Base-by-base conservation (phyloP, 164 flowering plant species). In the Stephania yunnanensis region DNA sequence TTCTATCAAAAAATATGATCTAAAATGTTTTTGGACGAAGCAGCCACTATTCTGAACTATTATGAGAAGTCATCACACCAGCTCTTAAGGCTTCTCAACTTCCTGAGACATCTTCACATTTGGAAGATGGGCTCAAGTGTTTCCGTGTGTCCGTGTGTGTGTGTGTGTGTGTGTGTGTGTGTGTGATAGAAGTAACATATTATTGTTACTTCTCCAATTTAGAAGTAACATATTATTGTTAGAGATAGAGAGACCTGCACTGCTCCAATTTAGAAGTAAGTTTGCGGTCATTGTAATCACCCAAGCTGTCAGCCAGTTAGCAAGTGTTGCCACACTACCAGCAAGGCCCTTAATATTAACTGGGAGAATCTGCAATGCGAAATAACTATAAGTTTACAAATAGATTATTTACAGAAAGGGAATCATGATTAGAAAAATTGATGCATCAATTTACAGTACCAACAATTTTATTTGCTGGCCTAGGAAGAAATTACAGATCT, bases 291-390 rank as follows among this genome's bases (percentile, higher is more conserved):
- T 82, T 58, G 94, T 90, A 46, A 90, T 79, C 53, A 82, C 68
- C 84, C 84, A 90, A 12, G 91, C 79, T 36, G 72, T 80, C 29
- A 86, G 78, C 94, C 92, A 90, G 73, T 90, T 90, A 74, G 79
- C 77, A 70, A 90, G 83, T 52, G 94, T 93, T 44, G 99, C 99
- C 30, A 85, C 70, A 77, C 98, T 93, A 76, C 98, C 99, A 69
- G 93, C 99, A 68, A 95, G 93, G 15, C 98, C 82, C 84, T 95
- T 95, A 8, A 95, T 92, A 64, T 86, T 93, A 73, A 93, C 81
- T 2, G 99, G 99, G 77, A 95, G 94, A 75, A 94, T 90, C 98
- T 92, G 88, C 77, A 75, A 76, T 29, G 50, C 10, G 10, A 45
- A 1, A 69, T 13, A 19, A 70, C 36, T 29, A 6, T 6, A 48